These are phyloP conservation scores for Lachnellula occidentalis DNA, from an alignment of 2,329 filamentous ascomycete species.

Conservation along the genomic window DNA sequence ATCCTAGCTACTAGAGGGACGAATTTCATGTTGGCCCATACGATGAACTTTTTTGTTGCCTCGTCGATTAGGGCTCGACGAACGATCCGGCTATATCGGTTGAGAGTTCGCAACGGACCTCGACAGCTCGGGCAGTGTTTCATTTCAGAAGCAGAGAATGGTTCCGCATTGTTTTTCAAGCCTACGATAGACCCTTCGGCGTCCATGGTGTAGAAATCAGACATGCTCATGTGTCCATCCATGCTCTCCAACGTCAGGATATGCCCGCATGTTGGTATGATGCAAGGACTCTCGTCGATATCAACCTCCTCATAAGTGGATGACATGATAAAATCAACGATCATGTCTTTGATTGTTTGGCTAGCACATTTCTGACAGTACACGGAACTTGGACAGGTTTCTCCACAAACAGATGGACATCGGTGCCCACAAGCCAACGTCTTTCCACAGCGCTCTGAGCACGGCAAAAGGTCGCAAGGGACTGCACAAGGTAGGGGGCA, in stretches of 20 bases:
- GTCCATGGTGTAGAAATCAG: constrained; percentile 42
- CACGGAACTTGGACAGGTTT: constrained; percentile 46
- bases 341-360: constrained; percentile 37
- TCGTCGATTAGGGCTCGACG: constrained; percentile 56
- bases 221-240: constrained; percentile 55
- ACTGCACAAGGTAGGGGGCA: constrained; percentile 52
- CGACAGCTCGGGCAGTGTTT: constrained; percentile 56
- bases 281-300: constrained; percentile 53
- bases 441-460: constrained; percentile 51
- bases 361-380: constrained; percentile 54
- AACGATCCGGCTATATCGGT: constrained; percentile 58
- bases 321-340: constrained; percentile 53
- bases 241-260: constrained; percentile 54
- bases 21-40: constrained; percentile 39
- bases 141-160: constrained; percentile 45
- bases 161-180: constrained; percentile 35
- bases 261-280: constrained; percentile 60
- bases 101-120: constrained; percentile 50
- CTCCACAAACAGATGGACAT: constrained; percentile 62
- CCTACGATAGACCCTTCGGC: constrained; percentile 30
- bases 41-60: constrained; percentile 58
- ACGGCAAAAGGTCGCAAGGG: constrained; percentile 63
- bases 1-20: constrained; percentile 21
- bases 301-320: constrained; percentile 52
- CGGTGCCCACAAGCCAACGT: constrained; percentile 53